phyloP scores from a whole-genome alignment of 164 flowering plant genomes.

The Dillenia suffruticosa region DNA sequence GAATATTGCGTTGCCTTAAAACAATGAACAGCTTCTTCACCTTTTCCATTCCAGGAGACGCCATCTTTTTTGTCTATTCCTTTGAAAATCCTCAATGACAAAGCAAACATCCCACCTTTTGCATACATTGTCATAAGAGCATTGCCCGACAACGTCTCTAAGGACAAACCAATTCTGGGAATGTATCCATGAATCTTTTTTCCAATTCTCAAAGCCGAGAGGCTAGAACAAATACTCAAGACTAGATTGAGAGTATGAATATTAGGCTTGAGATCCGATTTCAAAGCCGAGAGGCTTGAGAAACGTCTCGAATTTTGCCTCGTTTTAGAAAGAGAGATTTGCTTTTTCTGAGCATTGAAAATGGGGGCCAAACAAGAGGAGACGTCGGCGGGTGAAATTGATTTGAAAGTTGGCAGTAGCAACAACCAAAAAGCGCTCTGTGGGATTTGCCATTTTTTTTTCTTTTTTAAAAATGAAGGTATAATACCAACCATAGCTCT shows the following conservation, averaged over 20 bases:
- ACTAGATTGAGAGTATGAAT: slow-evolving; percentile 39
- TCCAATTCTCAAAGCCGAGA: slow-evolving; percentile 45
- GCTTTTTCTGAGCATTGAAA: no score
- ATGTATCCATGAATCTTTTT: slow-evolving; percentile 61
- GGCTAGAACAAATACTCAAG: slow-evolving; percentile 52
- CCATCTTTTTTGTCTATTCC: slow-evolving; percentile 37
- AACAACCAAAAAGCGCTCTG: no score
- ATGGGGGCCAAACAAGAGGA: no score
- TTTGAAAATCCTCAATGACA: slow-evolving; percentile 40
- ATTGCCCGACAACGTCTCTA: slow-evolving; percentile 42
- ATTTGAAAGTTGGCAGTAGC: no score
- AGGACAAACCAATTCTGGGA: slow-evolving; percentile 24
- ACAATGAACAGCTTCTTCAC: slow-evolving; percentile 42
- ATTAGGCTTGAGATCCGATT: slow-evolving; percentile 35
- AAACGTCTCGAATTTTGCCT: no score
- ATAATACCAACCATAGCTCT: no score
- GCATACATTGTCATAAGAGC: slow-evolving; percentile 55
- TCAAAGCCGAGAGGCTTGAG: not conserved
- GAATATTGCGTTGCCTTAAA: slow-evolving; percentile 38
- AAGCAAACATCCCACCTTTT: slow-evolving; percentile 49
- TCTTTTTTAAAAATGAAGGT: no score
- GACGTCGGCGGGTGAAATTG: no score
- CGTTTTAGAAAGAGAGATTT: no score
- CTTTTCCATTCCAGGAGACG: slow-evolving; percentile 65
- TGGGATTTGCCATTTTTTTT: no score